Evolutionary conservation across 345 rosid genomes (phyloP), one percentile per base, ranked within the genome.

Genomic region (Excoecaria cochinchinensis): DNA sequence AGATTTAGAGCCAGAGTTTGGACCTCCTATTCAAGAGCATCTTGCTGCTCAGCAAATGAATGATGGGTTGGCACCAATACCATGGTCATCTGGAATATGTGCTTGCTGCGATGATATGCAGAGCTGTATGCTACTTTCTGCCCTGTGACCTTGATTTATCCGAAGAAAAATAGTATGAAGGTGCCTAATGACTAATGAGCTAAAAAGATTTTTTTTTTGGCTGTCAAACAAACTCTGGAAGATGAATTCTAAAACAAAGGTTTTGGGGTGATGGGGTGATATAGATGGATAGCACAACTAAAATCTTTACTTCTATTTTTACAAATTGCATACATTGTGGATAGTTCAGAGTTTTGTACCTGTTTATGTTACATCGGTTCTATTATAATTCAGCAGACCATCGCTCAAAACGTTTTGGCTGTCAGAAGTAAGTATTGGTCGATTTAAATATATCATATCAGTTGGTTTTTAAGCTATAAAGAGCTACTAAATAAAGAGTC

Each of bases 41-140:
- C 39, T 63, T 51, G 83, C 56, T 71, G 68, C 77, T 69, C 70
- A 39, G 69, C 58, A 22, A 44, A 46, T 48, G 5, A 62, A 53
- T 9, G 82, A 80, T 24, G 83, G 61, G 56, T 84, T 79, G 19
- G 81, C 50, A 14, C 92, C n/a, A n/a, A n/a, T n/a, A n/a, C n/a
- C 79, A 42, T 95, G 97, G 99, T 89, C 97, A 31, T 95, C 97
- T 77, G 99, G 99, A 84, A 92, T 95, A 71, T 95, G 99, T 78
- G 99, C 97, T 55, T 95, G 99, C 72, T 91, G 87, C 80, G 99
- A 95, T 89, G 99, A 95, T 86, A 84, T 87, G 84, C 97, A 84
- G 87, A 95, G 97, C 95, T 95, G 97, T 92, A 95, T 82, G 95
- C 90, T 88, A 87, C 92, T 90, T 86, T 89, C 78, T 91, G 87